Base-by-base conservation (phyloP, 305 asterid genomes). In the Fraxinus ornus region DNA sequence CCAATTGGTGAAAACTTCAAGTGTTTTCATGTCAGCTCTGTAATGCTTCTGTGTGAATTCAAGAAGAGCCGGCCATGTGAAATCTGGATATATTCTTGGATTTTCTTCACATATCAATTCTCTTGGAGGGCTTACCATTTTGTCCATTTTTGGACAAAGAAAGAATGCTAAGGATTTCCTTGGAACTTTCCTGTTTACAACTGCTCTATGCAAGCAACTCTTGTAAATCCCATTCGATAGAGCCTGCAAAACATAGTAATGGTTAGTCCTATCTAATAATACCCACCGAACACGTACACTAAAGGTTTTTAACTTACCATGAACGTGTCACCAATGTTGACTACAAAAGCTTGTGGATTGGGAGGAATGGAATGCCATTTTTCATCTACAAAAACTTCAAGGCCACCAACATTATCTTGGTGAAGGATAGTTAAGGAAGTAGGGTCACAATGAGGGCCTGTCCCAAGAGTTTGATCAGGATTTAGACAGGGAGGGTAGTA, bases 261-360 rank as follows among this genome's bases (percentile, higher is more conserved):
- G 5, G 35, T 22, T 7, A 64, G 33, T 24, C 33, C 5, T 9
- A 37, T 70, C 17, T 2, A 66, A 24, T 66, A 66, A 13, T 64
- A 32, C 15, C 1, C 26, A 24, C 30, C 32, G 12, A 21, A 22
- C 71, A 10, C 5, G 33, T 30, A 5, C 21, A 1, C 7, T 5
- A 2, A 81, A 55, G 4, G 36, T 28, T 5, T 28, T 26, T 4
- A n/a, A 64, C 87, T 76, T 71, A 91, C 97, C 97, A 90, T 87
- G 95, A 94, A 93, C 0, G 97, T 94, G 90, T 94, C 97, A 10
- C 98, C 98, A 36, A 94, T 90, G 90, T 94, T 94, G 87, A 94
- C 92, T 26, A 93, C 95, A 87, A 94, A 93, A 52, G 97, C 97
- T 47, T 86, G 83, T 7, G 91, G 88, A 49, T 88, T 85, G 26